Evolutionary conservation across 2,329 filamentous ascomycete species (phyloP).

Genomic region (Dryadomyces quercivorus): DNA sequence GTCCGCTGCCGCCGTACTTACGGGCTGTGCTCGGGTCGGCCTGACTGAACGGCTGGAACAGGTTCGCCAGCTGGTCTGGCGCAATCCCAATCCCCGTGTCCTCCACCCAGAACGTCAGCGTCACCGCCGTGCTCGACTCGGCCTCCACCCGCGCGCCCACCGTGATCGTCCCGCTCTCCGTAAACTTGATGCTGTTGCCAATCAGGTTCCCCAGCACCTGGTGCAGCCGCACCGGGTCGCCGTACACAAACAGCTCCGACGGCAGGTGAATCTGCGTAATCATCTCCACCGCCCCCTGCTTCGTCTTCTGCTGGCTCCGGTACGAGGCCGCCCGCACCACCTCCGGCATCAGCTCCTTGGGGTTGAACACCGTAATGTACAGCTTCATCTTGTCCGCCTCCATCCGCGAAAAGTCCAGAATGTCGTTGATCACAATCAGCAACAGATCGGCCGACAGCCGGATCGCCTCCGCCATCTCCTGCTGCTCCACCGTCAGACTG

Average conservation of each 20-base stretch:
- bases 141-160: conserved; percentile 63
- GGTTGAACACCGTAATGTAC: conserved; percentile 57
- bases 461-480: conserved; percentile 80
- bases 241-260: conserved; percentile 56
- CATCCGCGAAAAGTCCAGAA: conserved; percentile 89
- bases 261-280: conserved; percentile 61
- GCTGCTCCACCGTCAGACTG: conserved; percentile 60
- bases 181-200: conserved; percentile 90
- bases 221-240: conserved; percentile 54
- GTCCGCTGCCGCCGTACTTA: conserved; percentile 83
- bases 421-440: conserved; percentile 90
- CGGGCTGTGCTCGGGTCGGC: conserved; percentile 82
- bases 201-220: conserved; percentile 72
- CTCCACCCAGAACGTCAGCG: conserved; percentile 71
- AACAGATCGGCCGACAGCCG: conserved; percentile 76
- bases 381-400: conserved; percentile 81
- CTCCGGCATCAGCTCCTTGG: conserved; percentile 54
- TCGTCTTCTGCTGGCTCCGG: conserved; percentile 51
- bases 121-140: conserved; percentile 58
- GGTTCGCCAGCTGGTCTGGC: conserved; percentile 65
- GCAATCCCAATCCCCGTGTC: conserved; percentile 91
- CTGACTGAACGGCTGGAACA: conserved; percentile 89
- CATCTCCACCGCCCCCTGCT: conserved; percentile 50
- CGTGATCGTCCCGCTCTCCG: conserved; percentile 72
- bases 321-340: conserved; percentile 55